Evolutionary conservation across 2,329 filamentous ascomycete genomes (phyloP).

Genomic region (Neonectria hederae): DNA sequence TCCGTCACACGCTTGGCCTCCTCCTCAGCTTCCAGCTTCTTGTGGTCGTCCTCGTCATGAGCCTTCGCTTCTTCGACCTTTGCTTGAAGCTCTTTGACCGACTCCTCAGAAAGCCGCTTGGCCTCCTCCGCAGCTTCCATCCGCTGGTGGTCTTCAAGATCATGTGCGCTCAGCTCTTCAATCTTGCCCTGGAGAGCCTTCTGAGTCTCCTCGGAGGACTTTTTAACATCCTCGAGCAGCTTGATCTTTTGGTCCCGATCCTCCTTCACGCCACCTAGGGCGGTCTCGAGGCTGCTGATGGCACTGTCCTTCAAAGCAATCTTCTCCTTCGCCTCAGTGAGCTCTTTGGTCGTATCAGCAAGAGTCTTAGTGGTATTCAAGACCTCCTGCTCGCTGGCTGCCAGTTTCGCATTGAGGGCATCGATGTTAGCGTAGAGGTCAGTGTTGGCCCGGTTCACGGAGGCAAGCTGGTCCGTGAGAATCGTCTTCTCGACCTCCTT

Average conservation of each 20-base stretch:
- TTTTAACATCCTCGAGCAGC: constrained; percentile 7
- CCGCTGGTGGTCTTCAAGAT: constrained; percentile 10
- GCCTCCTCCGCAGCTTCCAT: constrained; percentile 4
- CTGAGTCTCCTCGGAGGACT: constrained; percentile 2
- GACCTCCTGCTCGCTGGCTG: background rate
- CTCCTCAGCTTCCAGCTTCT: background rate
- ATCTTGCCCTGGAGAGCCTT: background rate
- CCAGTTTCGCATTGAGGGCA: background rate
- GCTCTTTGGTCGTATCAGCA: background rate
- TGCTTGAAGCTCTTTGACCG: background rate
- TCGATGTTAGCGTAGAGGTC: background rate
- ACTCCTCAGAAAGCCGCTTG: constrained; percentile 4
- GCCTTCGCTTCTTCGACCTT: background rate
- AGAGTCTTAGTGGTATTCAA: background rate
- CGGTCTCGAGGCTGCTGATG: constrained; percentile 5
- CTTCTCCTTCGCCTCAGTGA: constrained; percentile 2
- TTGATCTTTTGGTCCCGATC: background rate
- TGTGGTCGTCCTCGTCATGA: background rate
- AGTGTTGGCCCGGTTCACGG: constrained; percentile 1
- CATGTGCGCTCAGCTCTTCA: constrained; percentile 6
- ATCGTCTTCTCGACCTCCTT: background rate
- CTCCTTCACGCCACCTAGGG: background rate
- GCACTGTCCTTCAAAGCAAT: background rate
- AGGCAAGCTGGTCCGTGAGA: constrained; percentile 2
- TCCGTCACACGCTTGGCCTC: background rate